These are phyloP conservation scores for Kluyveromyces starmeri DNA, from an alignment of 805 yeast species.

Conservation along the genomic window DNA sequence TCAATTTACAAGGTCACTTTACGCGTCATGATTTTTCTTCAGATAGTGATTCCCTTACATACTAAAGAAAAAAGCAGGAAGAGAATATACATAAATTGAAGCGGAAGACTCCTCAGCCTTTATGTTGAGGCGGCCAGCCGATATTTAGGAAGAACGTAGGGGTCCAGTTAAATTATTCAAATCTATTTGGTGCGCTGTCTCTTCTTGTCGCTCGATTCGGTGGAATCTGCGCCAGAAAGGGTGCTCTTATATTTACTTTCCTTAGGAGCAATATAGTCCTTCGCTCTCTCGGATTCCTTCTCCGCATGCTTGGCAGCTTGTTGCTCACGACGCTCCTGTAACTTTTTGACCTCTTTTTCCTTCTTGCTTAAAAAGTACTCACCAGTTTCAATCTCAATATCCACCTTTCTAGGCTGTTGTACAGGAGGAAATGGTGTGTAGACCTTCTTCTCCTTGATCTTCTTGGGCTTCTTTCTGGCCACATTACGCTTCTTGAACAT, in stretches of 20 bases:
- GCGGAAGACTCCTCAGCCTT: too few relatives aligned
- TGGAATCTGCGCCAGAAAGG: conserved; percentile 22
- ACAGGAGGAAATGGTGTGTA: conserved; percentile 99
- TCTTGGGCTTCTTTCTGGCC: conserved; percentile 81
- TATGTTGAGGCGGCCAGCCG: too few relatives aligned
- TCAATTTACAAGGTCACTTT: too few relatives aligned
- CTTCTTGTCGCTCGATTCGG: neutral
- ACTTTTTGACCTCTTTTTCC: conserved; percentile 64
- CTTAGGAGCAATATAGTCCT: conserved; percentile 80
- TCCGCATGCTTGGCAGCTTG: conserved; percentile 62
- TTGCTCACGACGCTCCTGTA: conserved; percentile 69
- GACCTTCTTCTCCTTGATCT: conserved; percentile 53
- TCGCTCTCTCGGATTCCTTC: conserved; percentile 60
- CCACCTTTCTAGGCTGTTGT: conserved; percentile 93
- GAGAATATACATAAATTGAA: too few relatives aligned
- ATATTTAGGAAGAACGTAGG: too few relatives aligned
- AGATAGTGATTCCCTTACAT: too few relatives aligned
- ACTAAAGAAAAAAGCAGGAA: too few relatives aligned
- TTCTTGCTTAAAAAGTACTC: conserved; percentile 88
- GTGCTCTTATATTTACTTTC: conserved; percentile 51
- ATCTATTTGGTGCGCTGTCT: neutral
- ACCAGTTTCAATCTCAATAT: conserved; percentile 95
- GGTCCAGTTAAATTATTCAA: too few relatives aligned
- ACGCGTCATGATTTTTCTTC: too few relatives aligned
- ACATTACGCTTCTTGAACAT: conserved; percentile 94